Base-by-base conservation (phyloP, 108 stramenopile genomes). In the Skeletonema potamos region DNA sequence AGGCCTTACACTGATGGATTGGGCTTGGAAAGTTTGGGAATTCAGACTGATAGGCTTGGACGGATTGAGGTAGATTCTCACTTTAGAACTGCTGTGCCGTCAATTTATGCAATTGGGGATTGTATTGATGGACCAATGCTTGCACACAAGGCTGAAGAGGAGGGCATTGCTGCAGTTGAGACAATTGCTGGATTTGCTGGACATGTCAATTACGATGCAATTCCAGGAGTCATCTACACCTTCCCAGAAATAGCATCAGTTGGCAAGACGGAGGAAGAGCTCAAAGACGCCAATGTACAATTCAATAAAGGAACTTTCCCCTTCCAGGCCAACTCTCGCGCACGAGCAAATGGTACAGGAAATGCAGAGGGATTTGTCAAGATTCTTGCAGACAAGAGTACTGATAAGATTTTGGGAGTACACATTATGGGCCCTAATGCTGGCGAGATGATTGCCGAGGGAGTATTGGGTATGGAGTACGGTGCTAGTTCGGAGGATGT, bases 61-160 rank as follows among this genome's bases (percentile, higher is more conserved):
- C 93, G 99, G 36, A 92, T 99, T 74, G 89, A 94, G 70, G 98
- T 99, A 1, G 97, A 99, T 89, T 82, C 85, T 61, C 97, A 99
- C 74, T 99, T 99, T 83, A 81, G 87, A 54, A 98, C 98, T 37
- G 85, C 87, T 30, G 95, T 99, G 5, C 98, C 97, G 18, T 83
- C 77, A 34, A 86, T 99, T 51, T 98, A 91, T 73, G 99, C 99
- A 56, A 97, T 98, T 79, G 99, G 97, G 57, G 98, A 98, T 77
- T 93, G 90, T 66, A 97, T 99, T 70, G 93, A 96, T 70, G 99
- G 99, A n/a, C 98, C 99, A 61, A 99, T 99, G 99, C 83, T 99
- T 54, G 99, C 99, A 6, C 99, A 99, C 93, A 99, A 99, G 88
- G 99, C 99, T 20, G 99, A 99, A 84, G 98, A 99, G 76, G 99